Percentiles rank a stretch among this genome's conserved stretches.
phyloP scores from a whole-genome alignment of 2,329 filamentous ascomycete species.

The Penicillium sp. region DNA sequence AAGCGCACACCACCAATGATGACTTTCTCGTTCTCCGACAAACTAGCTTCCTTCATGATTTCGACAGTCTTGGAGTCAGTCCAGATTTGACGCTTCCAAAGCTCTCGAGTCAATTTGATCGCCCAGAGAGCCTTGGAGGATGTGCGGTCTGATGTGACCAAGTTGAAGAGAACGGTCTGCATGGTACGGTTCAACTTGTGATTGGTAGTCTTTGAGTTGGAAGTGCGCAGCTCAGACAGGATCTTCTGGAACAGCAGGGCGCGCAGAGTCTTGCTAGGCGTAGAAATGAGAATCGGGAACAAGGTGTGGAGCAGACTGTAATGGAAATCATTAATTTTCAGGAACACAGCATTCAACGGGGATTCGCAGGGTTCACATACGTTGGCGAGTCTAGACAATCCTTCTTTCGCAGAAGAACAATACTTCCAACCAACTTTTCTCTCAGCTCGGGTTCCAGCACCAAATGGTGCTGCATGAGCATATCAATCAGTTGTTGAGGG shows the following conservation, averaged over 20 bases:
- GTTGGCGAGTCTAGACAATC: conserved; percentile 83
- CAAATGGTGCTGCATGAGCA: conserved; percentile 80
- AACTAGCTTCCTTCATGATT: conserved; percentile 91
- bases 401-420: conserved; percentile 86
- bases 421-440: conserved; percentile 90
- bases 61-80: conserved; percentile 93
- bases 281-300: conserved; percentile 92
- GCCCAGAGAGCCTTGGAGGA: conserved; percentile 92
- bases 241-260: conserved; percentile 87
- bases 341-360: not conserved
- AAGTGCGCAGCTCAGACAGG: conserved; percentile 81
- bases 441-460: conserved; percentile 79
- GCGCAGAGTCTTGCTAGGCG: conserved; percentile 85
- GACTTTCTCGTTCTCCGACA: conserved; percentile 92
- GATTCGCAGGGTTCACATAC: conserved; percentile 29
- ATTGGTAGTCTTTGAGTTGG: conserved; percentile 84
- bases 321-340: not conserved
- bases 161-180: conserved; percentile 89
- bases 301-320: conserved; percentile 74
- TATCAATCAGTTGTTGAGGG: conserved; percentile 75
- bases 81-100: conserved; percentile 98
- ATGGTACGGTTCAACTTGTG: conserved; percentile 91
- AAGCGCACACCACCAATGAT: conserved; percentile 84
- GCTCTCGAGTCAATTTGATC: conserved; percentile 88
- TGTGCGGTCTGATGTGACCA: conserved; percentile 80